Evolutionary conservation across 2,329 filamentous ascomycete genomes (phyloP).

Genomic region (Trichophyton simii): DNA sequence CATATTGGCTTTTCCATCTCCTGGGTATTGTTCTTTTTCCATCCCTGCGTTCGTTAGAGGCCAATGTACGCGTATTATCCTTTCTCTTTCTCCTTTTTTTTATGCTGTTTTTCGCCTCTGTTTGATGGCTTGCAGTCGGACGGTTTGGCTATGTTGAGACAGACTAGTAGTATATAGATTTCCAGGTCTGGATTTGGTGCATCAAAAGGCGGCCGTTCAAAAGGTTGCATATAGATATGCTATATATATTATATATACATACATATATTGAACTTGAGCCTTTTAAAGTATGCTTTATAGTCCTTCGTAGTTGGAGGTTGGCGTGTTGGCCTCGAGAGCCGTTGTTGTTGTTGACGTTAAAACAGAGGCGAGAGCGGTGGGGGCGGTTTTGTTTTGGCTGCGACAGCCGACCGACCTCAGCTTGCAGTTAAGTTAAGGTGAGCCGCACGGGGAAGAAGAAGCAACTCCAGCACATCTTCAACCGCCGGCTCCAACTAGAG

Average conservation of each 20-base stretch:
- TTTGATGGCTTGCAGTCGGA: not conserved
- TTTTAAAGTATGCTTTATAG: no score
- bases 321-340: not conserved
- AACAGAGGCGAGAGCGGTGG: not conserved
- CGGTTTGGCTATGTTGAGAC: not conserved
- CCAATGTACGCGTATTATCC: not conserved
- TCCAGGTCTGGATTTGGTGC: constrained; percentile 2
- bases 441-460: not conserved
- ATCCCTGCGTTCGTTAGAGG: not conserved
- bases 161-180: constrained; percentile 4
- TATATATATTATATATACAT: not conserved
- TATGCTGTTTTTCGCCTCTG: not conserved
- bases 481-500: not conserved
- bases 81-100: not conserved
- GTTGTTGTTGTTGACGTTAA: not conserved
- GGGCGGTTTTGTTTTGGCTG: not conserved
- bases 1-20: constrained; percentile 8
- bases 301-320: not conserved
- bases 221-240: not conserved
- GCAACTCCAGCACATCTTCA: not conserved
- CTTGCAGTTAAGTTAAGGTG: not conserved
- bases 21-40: constrained; percentile 15
- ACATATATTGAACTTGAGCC: not conserved
- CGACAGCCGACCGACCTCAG: not conserved
- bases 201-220: constrained; percentile 2